These are phyloP conservation scores for Trichoderma parareesei DNA, from an alignment of 495 filamentous ascomycete species.

Conservation along the genomic window DNA sequence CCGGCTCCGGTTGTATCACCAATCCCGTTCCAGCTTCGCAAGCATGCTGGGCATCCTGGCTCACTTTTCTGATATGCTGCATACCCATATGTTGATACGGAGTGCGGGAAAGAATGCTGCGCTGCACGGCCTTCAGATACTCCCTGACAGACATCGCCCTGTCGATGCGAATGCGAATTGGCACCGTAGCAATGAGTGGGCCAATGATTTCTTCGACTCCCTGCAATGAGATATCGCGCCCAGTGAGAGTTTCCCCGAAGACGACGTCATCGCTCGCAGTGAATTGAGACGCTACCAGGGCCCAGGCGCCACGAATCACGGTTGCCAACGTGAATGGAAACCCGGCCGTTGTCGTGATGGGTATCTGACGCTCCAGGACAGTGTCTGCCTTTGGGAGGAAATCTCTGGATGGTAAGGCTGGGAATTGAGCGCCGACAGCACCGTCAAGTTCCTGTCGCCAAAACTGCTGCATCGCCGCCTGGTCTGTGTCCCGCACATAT, in stretches of 20 bases:
- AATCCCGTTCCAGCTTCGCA: background rate
- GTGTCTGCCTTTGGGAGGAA: background rate
- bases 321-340: background rate
- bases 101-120: no score
- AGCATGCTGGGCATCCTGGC: slow-evolving; percentile 10
- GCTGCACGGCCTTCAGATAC: background rate
- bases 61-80: background rate
- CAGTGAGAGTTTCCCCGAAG: background rate
- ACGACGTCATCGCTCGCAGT: background rate
- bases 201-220: background rate
- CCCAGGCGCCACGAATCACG: background rate
- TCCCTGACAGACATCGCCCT: background rate
- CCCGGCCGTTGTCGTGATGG: background rate
- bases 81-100: background rate
- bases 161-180: background rate
- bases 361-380: background rate
- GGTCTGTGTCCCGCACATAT: background rate
- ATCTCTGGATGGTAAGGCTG: background rate
- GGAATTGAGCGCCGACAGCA: background rate
- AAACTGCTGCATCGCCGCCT: background rate
- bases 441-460: background rate
- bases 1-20: background rate
- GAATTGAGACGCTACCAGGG: background rate
- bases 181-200: background rate
- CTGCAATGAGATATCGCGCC: background rate